Evolutionary conservation across 2,329 filamentous ascomycete genomes (phyloP).

Genomic region (Colletotrichum cuscutae): DNA sequence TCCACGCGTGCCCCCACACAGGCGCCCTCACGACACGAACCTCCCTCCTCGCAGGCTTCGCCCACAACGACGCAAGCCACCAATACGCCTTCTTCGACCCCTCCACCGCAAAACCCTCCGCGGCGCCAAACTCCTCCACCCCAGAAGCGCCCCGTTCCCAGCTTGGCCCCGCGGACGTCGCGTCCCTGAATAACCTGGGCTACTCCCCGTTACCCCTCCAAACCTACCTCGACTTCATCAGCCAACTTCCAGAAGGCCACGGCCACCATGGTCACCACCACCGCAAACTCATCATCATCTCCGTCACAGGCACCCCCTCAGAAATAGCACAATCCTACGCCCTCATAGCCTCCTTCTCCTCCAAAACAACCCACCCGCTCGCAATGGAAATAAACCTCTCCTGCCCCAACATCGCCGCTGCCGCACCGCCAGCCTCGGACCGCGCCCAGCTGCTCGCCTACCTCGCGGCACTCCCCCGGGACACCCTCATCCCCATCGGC

Average conservation of each 20-base stretch:
- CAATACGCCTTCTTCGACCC: conserved; percentile 74
- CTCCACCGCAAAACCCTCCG: conserved; percentile 38
- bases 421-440: conserved; percentile 78
- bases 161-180: conserved; percentile 42
- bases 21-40: conserved; percentile 83
- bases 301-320: conserved; percentile 71
- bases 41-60: conserved; percentile 71
- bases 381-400: conserved; percentile 83
- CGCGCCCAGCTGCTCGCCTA: conserved; percentile 62
- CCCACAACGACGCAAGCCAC: conserved; percentile 68
- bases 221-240: conserved; percentile 68
- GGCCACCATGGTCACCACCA: conserved; percentile 14
- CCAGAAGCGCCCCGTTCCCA: conserved; percentile 36
- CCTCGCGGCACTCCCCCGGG: conserved; percentile 56
- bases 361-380: conserved; percentile 58
- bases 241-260: conserved; percentile 51
- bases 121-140: conserved; percentile 36
- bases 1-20: conserved; percentile 71
- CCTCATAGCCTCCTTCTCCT: conserved; percentile 53
- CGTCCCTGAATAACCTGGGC: conserved; percentile 76
- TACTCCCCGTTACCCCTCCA: conserved; percentile 74
- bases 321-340: conserved; percentile 69
- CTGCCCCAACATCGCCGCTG: conserved; percentile 78
- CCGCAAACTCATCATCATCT: conserved; percentile 73
- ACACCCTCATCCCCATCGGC: conserved; percentile 58